Base-by-base conservation (phyloP, 805 yeast genomes). In the Diddensiella santjacobensis region DNA sequence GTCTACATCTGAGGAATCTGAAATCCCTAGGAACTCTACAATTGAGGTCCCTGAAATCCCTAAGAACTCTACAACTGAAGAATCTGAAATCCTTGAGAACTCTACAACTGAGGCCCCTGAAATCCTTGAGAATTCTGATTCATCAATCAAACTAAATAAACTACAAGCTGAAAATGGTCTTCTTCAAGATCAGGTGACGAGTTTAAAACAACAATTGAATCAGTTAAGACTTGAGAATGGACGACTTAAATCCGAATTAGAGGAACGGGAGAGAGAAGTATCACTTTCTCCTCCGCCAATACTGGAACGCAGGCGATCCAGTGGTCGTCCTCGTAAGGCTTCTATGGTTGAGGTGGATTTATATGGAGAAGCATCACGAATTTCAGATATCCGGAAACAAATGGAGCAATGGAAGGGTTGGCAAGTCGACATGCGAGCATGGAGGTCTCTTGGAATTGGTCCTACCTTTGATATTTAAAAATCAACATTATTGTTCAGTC, bases 341-440 rank as follows among this genome's bases (percentile, higher is more conserved):
- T 63, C 67, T 24, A 62, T 59, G 40, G 64, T 60, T 11, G 68
- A 61, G 42, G 65, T 66, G 15, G 70, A 66, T 24, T 54, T 67
- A 20, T 71, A 72, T 45, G 60, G 75, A 24, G 78, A 77, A 52
- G 76, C 79, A 4, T 74, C 75, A 10, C 81, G 79, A 57, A 73
- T 79, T 54, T 71, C 75, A 53, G 56, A 54, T 20, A 54, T 57
- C 29, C 49, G 58, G 8, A 82, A 80, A 47, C 72, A 76, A 40
- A 66, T 90, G 55, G 71, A 74, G 61, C 80, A 79, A 55, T 90
- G 95, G 95, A 81, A 80, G 55, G 81, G 79, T 42, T 90, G 90
- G 89, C 87, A 84, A 60, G 76, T 88, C 2, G 96, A 90, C 60
- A 86, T 90, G 95, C 75, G 87, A 22, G 58, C 63, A 11, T 90